Percentiles rank a stretch among this genome's conserved stretches.
phyloP scores from a whole-genome alignment of 352 stramenopile genomes.

The Pythium biforme region DNA sequence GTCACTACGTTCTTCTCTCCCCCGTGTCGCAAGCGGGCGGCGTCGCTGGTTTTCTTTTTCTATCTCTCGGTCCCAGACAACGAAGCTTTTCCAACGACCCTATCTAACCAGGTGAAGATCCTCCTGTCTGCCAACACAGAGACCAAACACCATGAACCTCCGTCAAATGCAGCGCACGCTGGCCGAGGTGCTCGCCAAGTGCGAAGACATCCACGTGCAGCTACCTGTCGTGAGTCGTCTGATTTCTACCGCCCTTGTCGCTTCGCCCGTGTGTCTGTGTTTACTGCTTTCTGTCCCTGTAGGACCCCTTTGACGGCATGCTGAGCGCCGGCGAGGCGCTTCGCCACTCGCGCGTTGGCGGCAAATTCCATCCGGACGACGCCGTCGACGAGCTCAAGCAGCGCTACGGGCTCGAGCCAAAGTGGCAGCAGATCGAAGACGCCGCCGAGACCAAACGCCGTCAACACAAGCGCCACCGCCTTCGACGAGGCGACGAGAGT shows the following conservation, averaged over 20 bases:
- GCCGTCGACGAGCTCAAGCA: slow-evolving; percentile 60
- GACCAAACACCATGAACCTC: slow-evolving; percentile 44
- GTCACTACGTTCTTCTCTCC: background rate
- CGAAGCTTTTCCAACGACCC: too few species aligned
- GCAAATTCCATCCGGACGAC: slow-evolving; percentile 36
- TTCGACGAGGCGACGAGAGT: slow-evolving; percentile 19
- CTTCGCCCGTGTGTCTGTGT: background rate
- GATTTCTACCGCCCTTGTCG: background rate
- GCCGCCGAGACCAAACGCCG: slow-evolving; percentile 39
- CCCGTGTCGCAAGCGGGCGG: background rate
- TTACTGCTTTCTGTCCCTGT: background rate
- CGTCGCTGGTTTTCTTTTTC: background rate
- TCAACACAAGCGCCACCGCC: slow-evolving; percentile 24
- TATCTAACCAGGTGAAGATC: too few species aligned
- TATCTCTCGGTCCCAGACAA: background rate
- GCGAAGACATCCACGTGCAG: slow-evolving; percentile 54
- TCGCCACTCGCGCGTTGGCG: slow-evolving; percentile 24
- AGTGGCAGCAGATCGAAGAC: slow-evolving; percentile 49
- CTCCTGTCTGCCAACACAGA: slow-evolving; percentile 19
- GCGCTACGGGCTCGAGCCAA: slow-evolving; percentile 48
- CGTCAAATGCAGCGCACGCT: slow-evolving; percentile 62
- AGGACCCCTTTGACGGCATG: slow-evolving; percentile 27
- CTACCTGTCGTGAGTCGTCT: slow-evolving; percentile 31
- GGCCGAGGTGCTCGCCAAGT: slow-evolving; percentile 56
- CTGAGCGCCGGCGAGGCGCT: slow-evolving; percentile 21